These are phyloP conservation scores for Maudiozyma turicensis DNA, from an alignment of 805 yeast genomes.

Conservation along the genomic window DNA sequence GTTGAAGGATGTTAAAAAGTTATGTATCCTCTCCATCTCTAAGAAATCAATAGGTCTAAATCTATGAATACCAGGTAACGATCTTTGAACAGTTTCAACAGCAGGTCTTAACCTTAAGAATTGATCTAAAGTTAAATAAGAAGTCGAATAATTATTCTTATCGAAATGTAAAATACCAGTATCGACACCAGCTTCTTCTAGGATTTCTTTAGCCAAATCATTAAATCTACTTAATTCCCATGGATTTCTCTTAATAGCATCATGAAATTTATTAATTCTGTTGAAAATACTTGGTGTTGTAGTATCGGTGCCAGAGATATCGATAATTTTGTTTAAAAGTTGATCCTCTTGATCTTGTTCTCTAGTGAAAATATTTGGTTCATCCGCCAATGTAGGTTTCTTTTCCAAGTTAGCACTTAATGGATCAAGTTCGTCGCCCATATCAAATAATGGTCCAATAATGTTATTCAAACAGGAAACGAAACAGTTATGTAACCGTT, in stretches of 20 bases:
- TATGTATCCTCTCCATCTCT: constrained; percentile 2
- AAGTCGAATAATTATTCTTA: constrained; percentile 9
- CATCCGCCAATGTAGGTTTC: too few species aligned
- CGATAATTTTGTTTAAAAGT: constrained; percentile 6
- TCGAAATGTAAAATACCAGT: constrained; percentile 4
- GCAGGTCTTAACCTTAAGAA: constrained; percentile 7
- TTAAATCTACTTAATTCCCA: constrained; percentile 13
- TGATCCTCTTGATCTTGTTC: not conserved
- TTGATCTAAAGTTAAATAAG: constrained; percentile 5
- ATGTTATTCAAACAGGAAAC: constrained; percentile 5
- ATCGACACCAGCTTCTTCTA: not conserved
- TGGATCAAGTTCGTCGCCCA: too few species aligned
- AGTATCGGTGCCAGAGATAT: constrained; percentile 5
- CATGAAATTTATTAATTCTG: constrained; percentile 8
- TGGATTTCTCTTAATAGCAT: constrained; percentile 8
- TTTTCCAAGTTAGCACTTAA: too few species aligned
- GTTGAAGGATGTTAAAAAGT: constrained; percentile 6
- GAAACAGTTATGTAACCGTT: constrained; percentile 9
- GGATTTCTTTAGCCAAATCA: constrained; percentile 2
- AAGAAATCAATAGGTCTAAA: constrained; percentile 8
- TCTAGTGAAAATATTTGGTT: not conserved
- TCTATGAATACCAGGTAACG: constrained; percentile 1
- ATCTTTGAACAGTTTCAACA: constrained; percentile 1
- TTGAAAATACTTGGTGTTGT: constrained; percentile 7
- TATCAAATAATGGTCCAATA: constrained; percentile 5